Evolutionary conservation across 2,329 filamentous ascomycete species (phyloP).

Genomic region (Phaeomoniella chlamydospora): DNA sequence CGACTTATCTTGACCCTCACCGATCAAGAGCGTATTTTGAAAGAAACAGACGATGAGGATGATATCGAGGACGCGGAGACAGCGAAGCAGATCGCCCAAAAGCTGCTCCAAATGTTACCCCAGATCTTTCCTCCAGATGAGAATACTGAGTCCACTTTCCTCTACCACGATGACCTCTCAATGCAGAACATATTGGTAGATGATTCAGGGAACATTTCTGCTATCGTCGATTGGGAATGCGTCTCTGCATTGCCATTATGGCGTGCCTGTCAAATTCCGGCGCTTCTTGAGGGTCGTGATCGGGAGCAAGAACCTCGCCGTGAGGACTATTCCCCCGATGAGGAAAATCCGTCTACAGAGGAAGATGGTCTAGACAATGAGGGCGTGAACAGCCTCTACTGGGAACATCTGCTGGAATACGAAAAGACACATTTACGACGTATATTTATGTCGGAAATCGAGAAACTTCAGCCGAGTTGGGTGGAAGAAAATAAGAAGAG

Average conservation of each 20-base stretch:
- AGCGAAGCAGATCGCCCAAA: slow-evolving; percentile 11
- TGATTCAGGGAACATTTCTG: slow-evolving; percentile 19
- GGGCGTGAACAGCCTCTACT: slow-evolving; percentile 2
- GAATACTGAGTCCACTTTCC: slow-evolving; percentile 15
- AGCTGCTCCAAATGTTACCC: slow-evolving; percentile 16
- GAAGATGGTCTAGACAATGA: slow-evolving; percentile 2
- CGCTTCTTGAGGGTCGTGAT: slow-evolving; percentile 15
- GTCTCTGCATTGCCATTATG: slow-evolving; percentile 25
- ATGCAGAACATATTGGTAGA: slow-evolving; percentile 27
- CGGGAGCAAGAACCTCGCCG: slow-evolving; percentile 1
- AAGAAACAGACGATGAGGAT: not conserved
- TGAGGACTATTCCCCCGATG: not conserved
- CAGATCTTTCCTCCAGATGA: slow-evolving; percentile 11
- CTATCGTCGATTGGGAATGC: slow-evolving; percentile 29
- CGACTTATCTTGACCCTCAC: slow-evolving; percentile 10
- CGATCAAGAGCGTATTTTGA: slow-evolving; percentile 6
- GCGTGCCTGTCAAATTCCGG: slow-evolving; percentile 18
- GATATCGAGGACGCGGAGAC: slow-evolving; percentile 16
- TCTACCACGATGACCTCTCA: slow-evolving; percentile 24
- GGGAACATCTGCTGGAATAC: slow-evolving; percentile 3
- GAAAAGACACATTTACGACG: slow-evolving; percentile 4
- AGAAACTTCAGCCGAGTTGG: slow-evolving; percentile 4
- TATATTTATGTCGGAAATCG: slow-evolving; percentile 4
- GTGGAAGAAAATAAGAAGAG: slow-evolving; percentile 1
- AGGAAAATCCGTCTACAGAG: not conserved